Conservation (phyloP, 2,329 filamentous ascomycete species). For the Septoria linicola region DNA sequence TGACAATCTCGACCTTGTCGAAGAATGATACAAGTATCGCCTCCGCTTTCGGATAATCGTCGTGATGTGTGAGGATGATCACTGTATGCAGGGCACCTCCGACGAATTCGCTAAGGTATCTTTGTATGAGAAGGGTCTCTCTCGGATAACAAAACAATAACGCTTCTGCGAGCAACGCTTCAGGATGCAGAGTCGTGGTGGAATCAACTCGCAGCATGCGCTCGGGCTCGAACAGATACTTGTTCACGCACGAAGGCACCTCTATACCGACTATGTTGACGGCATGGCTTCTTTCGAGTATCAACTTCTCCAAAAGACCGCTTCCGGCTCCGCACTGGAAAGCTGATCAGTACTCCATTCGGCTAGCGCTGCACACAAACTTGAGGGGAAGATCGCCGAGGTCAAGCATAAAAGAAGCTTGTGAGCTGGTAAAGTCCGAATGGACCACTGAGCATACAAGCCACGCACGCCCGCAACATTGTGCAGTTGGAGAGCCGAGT, state of each 20-base stretch:
- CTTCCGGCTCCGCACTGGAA: conserved; percentile 38
- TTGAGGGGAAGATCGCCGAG: conserved; percentile 15
- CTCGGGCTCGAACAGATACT: conserved; percentile 45
- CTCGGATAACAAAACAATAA: conserved; percentile 58
- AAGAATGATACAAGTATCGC: conserved; percentile 15
- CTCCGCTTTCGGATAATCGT: conserved; percentile 41
- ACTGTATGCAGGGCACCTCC: conserved; percentile 37
- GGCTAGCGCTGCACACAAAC: conserved; percentile 3
- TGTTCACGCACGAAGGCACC: conserved; percentile 47
- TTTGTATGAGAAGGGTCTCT: conserved; percentile 45
- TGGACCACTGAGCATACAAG: conserved; percentile 3
- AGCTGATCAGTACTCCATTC: conserved; percentile 8
- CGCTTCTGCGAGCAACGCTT: conserved; percentile 44
- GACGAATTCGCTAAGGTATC: conserved; percentile 45
- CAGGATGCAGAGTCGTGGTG: conserved; percentile 45
- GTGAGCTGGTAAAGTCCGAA: conserved; percentile 4
- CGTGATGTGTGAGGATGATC: conserved; percentile 46
- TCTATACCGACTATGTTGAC: conserved; percentile 45
- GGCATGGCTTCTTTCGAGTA: conserved; percentile 37
- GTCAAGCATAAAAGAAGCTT: conserved; percentile 1
- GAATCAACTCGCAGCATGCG: conserved; percentile 47
- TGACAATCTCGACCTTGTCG: conserved; percentile 14
- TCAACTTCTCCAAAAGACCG: conserved; percentile 49
- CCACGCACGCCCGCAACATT: neutral
- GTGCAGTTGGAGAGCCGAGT: neutral